A percentile compares a stretch with the other conserved stretches of the same genome.
These are phyloP conservation scores for Rhizopogon vinicolor DNA, from an alignment of 768 basidiomycete species.

Conservation along the genomic window DNA sequence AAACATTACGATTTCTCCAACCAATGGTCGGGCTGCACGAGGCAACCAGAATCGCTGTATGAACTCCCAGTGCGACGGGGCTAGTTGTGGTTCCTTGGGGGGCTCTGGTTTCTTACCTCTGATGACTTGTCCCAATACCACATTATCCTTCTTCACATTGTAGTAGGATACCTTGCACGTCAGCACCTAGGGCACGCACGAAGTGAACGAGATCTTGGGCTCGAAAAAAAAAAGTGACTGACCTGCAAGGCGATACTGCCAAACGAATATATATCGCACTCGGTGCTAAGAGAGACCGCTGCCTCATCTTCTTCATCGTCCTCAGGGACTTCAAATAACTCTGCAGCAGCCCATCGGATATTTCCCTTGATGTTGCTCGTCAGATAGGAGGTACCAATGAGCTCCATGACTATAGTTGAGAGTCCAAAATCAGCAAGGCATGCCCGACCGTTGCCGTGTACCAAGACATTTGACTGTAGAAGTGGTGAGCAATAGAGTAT, in stretches of 20 bases:
- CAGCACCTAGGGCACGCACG: background rate
- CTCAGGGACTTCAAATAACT: constrained; percentile 24
- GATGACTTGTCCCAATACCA: no score
- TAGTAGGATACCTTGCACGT: background rate
- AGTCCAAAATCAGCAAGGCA: constrained; percentile 5
- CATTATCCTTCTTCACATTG: background rate
- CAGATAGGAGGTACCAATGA: constrained; percentile 17
- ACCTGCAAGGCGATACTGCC: constrained; percentile 28
- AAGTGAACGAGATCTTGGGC: background rate
- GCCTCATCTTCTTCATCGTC: no score
- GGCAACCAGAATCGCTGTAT: constrained; percentile 34
- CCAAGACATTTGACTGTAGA: constrained; percentile 16
- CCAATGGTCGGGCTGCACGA: no score
- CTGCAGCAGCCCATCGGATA: constrained; percentile 40
- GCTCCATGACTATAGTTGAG: constrained; percentile 33
- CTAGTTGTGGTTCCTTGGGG: constrained; percentile 10
- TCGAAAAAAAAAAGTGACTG: constrained; percentile 28
- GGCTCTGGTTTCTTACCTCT: no score
- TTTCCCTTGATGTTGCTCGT: constrained; percentile 28
- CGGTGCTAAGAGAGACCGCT: no score
- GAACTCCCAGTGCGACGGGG: constrained; percentile 36
- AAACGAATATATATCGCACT: constrained; percentile 38
- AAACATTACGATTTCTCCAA: no score
- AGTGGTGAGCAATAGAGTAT: background rate
- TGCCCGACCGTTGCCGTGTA: constrained; percentile 21